These are phyloP conservation scores for Metschnikowia similis DNA, from an alignment of 805 yeast species.

Conservation along the genomic window DNA sequence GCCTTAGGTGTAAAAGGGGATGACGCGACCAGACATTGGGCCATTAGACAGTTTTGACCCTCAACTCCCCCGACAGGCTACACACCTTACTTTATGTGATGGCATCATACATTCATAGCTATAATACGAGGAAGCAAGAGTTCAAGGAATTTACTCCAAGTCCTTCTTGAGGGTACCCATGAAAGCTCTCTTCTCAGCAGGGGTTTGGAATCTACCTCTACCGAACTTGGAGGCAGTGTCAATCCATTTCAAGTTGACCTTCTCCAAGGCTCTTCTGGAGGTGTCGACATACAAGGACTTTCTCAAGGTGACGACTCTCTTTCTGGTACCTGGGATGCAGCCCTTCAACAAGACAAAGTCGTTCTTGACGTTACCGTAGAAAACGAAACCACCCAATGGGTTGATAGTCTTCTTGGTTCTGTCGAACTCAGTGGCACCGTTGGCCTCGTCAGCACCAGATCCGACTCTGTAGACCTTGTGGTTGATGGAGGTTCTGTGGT, in stretches of 20 bases:
- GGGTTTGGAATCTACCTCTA: constrained; percentile 99
- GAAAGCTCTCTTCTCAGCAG: constrained; percentile 99
- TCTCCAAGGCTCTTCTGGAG: constrained; percentile 94
- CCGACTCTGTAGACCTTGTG: constrained; percentile 99
- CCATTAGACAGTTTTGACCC: no score
- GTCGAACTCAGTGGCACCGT: constrained; percentile 96
- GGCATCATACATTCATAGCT: constrained; percentile 15
- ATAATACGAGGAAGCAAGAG: constrained; percentile 4
- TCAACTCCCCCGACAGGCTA: no score
- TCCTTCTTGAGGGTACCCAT: constrained; percentile 99
- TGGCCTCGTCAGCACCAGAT: constrained; percentile 88
- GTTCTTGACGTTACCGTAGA: constrained; percentile 97
- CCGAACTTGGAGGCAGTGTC: constrained; percentile 99
- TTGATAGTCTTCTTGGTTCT: constrained; percentile 99
- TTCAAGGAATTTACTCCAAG: constrained; percentile 42
- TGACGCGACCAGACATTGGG: no score
- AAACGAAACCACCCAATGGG: constrained; percentile 99
- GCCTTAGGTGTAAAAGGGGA: neutral
- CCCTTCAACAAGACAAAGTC: constrained; percentile 98
- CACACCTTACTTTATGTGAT: neutral
- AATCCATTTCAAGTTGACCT: constrained; percentile 97
- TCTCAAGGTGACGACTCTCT: constrained; percentile 99
- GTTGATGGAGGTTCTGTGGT: constrained; percentile 99
- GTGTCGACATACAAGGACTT: constrained; percentile 97
- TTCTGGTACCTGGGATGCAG: constrained; percentile 99